Percentiles rank a stretch among this genome's conserved stretches.
Evolutionary conservation across 305 asterid species (phyloP).

Genomic region (Coffea humblotiana): DNA sequence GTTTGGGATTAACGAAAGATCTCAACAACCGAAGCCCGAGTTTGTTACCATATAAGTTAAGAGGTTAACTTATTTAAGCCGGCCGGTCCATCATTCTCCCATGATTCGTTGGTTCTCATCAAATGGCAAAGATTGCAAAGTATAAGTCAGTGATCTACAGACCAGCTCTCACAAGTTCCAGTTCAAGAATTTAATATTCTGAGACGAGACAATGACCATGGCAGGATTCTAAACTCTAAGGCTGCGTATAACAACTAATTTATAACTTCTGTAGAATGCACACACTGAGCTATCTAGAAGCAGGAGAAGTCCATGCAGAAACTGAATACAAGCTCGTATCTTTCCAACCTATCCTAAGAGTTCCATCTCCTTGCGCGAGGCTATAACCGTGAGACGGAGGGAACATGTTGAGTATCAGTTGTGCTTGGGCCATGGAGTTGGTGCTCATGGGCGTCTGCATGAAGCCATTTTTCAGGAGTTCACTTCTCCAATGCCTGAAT

Average conservation of each 20-base stretch:
- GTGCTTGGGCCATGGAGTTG: constrained; percentile 78
- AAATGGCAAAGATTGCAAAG: too few relatives aligned
- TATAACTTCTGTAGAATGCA: neutral
- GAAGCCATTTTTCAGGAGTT: constrained; percentile 53
- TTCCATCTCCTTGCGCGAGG: constrained; percentile 80
- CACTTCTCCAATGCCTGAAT: constrained; percentile 66
- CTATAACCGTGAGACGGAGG: constrained; percentile 59
- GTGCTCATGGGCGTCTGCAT: constrained; percentile 61
- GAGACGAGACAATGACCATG: neutral
- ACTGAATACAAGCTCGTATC: constrained; percentile 71
- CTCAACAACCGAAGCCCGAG: too few relatives aligned
- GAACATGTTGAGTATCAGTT: constrained; percentile 65
- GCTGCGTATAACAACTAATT: neutral
- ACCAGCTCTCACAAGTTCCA: too few relatives aligned
- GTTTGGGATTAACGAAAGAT: too few relatives aligned
- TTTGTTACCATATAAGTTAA: too few relatives aligned
- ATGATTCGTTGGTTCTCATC: too few relatives aligned
- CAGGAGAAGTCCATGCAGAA: constrained; percentile 71
- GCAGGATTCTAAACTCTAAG: too few relatives aligned
- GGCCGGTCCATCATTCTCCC: too few relatives aligned
- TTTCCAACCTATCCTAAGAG: constrained; percentile 77
- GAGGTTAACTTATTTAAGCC: too few relatives aligned
- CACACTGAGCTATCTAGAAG: constrained; percentile 8
- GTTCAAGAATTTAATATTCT: too few relatives aligned
- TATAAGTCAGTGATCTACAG: too few relatives aligned